phyloP scores from a whole-genome alignment of 441 rosid genomes.

The Brassica balearica region DNA sequence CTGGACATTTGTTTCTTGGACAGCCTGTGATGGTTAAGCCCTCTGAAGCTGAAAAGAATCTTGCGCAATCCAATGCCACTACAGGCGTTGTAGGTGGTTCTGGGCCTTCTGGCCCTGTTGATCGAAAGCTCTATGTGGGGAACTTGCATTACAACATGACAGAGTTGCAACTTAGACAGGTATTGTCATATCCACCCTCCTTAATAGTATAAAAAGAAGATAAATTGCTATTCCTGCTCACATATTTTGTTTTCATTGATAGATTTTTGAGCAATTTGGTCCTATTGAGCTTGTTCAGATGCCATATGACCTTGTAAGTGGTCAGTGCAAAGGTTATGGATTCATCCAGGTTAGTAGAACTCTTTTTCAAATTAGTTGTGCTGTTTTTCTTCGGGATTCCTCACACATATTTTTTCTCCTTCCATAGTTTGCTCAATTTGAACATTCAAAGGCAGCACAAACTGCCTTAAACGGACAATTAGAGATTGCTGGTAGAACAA shows the following conservation, averaged over 20 bases:
- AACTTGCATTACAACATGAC: conserved; percentile 92
- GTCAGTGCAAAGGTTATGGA: conserved; percentile 96
- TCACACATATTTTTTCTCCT: conserved; percentile 14
- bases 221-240: not conserved
- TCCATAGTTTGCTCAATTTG: conserved; percentile 82
- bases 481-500: conserved; percentile 87
- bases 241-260: conserved; percentile 22
- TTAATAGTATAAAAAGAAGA: conserved; percentile 23
- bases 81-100: conserved; percentile 44
- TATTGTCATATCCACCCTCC: conserved; percentile 29
- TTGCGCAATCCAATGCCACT: conserved; percentile 75
- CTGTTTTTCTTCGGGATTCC: conserved; percentile 18
- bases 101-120: conserved; percentile 82
- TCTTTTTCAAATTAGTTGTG: not conserved
- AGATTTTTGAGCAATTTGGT: conserved; percentile 94
- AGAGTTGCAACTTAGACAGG: conserved; percentile 91
- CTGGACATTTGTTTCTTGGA: conserved; percentile 86
- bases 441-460: conserved; percentile 90
- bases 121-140: conserved; percentile 90
- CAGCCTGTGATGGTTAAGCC: conserved; percentile 98
- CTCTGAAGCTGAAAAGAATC: conserved; percentile 97
- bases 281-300: conserved; percentile 93
- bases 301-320: conserved; percentile 88
- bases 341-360: conserved; percentile 80
- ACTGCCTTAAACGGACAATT: conserved; percentile 80